phyloP scores from a whole-genome alignment of 2,329 filamentous ascomycete genomes.

The Phialocephala subalpina region DNA sequence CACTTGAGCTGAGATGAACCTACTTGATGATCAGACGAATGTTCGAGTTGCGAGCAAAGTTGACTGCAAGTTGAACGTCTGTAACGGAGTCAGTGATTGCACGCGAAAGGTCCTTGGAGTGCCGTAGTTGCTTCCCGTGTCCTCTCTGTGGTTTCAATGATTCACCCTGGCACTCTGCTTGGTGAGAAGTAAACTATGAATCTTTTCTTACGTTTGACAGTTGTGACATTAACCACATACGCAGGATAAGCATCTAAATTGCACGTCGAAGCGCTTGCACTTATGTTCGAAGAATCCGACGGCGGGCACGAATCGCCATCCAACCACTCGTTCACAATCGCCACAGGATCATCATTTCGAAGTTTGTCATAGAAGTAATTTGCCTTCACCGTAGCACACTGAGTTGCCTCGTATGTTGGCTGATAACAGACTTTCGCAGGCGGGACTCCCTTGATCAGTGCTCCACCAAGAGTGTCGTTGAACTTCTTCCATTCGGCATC shows the following conservation, averaged over 20 bases:
- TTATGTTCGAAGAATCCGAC: neutral
- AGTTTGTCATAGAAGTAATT: slow-evolving; percentile 28
- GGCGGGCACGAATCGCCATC: slow-evolving; percentile 35
- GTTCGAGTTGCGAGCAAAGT: slow-evolving; percentile 33
- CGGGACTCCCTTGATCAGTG: slow-evolving; percentile 52
- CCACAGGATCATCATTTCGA: slow-evolving; percentile 47
- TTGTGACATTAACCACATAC: slow-evolving; percentile 47
- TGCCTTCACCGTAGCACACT: slow-evolving; percentile 32
- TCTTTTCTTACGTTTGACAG: slow-evolving; percentile 30
- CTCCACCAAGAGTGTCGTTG: slow-evolving; percentile 52
- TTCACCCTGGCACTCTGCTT: neutral
- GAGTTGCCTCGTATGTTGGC: slow-evolving; percentile 39
- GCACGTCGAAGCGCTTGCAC: slow-evolving; percentile 26
- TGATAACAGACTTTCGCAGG: slow-evolving; percentile 52
- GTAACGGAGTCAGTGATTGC: neutral
- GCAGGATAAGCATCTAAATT: slow-evolving; percentile 37
- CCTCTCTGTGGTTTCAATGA: no score
- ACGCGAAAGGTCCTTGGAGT: no score
- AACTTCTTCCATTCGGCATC: slow-evolving; percentile 53
- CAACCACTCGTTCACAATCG: slow-evolving; percentile 56
- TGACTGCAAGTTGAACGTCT: slow-evolving; percentile 43
- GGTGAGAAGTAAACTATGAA: neutral
- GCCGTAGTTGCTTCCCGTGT: no score
- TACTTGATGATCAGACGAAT: slow-evolving; percentile 29
- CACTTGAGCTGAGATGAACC: neutral